Percentiles rank a stretch among this genome's conserved stretches.
These are phyloP conservation scores for Fusarium fujikuroi DNA, from an alignment of 2,329 filamentous ascomycete genomes.

Conservation along the genomic window DNA sequence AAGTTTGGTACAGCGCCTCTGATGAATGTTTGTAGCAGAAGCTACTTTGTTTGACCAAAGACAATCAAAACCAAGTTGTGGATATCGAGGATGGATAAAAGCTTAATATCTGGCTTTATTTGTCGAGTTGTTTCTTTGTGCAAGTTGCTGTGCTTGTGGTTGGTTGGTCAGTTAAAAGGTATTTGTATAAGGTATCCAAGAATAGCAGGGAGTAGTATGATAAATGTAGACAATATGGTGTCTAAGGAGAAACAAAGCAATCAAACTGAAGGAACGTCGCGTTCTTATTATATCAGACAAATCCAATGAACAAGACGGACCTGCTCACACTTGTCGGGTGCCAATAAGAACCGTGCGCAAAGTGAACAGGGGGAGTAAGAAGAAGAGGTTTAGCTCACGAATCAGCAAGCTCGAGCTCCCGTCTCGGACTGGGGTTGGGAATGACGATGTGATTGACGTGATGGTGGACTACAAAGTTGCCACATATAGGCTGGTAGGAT, in stretches of 20 bases:
- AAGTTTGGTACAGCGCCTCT: constrained; percentile 3
- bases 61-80: not conserved
- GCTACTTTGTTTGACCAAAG: not conserved
- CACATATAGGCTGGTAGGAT: not conserved
- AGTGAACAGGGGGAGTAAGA: constrained; percentile 21
- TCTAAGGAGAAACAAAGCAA: not conserved
- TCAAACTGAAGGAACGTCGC: not conserved
- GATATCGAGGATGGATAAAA: not conserved
- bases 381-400: constrained; percentile 29
- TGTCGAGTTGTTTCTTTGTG: constrained; percentile 13
- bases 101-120: not conserved
- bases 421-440: constrained; percentile 35
- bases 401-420: constrained; percentile 32
- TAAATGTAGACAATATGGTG: not conserved
- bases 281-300: constrained; percentile 14
- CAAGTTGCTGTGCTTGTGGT: constrained; percentile 3
- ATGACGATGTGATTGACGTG: constrained; percentile 43
- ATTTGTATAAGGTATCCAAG: not conserved
- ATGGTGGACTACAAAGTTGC: constrained; percentile 34
- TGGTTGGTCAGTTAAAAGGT: constrained; percentile 8
- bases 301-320: constrained; percentile 2
- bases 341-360: constrained; percentile 36
- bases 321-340: constrained; percentile 27
- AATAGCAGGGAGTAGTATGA: not conserved
- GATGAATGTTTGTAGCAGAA: constrained; percentile 5